Evolutionary conservation across 2,329 filamentous ascomycete species (phyloP), one percentile per base, ranked within the genome.

Genomic region (Leptographium flavum): DNA sequence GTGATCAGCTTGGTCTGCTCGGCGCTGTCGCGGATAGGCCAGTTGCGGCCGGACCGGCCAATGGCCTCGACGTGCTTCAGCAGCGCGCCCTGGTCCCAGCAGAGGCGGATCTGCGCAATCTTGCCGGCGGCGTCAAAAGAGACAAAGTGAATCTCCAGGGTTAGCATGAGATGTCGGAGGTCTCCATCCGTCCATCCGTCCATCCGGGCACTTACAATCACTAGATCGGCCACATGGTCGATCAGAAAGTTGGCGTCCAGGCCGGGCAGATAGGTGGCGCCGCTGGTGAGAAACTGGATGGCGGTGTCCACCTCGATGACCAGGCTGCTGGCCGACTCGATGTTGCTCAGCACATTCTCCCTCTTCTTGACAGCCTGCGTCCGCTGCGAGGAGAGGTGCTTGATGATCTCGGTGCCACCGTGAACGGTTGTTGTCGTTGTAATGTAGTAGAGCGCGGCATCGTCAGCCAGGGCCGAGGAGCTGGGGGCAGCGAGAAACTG

Each of bases 1-100:
- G 74, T 69, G 55, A 94, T 85, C 56, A 94, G 67, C 56, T 78
- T 80, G 54, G 82, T 72, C 66, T 96, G 88, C 45, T 94, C 87
- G 56, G 77, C 77, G 58, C 81, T 83, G 59, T 94, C 87, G 54
- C 79, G 78, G 58, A 98, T 93, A 45, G 92, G 92, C 92, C 92
- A 98, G 65, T 92, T 94, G 61, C 83, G 84, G 46, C 85, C 86
- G 45, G 83, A 81, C 59, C 81, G 82, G 56, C 92, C 90, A 62
- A 98, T 96, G 46, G 95, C 80, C 50, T 95, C 88, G 52, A 95
- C 74, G 62, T 94, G 83, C 67, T 92, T 96, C 53, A 98, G 75
- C 35, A 98, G 75, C 45, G 87, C 83, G 49, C 81, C 88, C 63
- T 98, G 92, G 61, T 98, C 92, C 92, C 92, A 98, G 61, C 83